These are phyloP conservation scores for Calonectria pteridis DNA, from an alignment of 2,329 filamentous ascomycete species.

Conservation along the genomic window DNA sequence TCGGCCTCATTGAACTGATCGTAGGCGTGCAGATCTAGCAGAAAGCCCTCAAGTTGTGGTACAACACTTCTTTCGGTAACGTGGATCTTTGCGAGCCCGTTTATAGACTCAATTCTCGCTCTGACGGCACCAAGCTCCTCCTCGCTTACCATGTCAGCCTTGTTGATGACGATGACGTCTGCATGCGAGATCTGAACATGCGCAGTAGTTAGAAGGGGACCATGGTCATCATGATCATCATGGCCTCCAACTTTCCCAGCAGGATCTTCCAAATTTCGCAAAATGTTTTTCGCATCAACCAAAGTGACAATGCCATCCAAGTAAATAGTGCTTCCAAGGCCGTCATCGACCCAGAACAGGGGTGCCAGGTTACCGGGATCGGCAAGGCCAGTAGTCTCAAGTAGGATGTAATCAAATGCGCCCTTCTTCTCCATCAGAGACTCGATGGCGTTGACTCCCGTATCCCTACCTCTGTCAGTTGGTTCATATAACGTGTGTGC, in stretches of 20 bases:
- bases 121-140: slow-evolving; percentile 78
- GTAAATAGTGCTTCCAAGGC: slow-evolving; percentile 93
- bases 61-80: slow-evolving; percentile 85
- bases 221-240: slow-evolving; percentile 65
- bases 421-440: slow-evolving; percentile 94
- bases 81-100: slow-evolving; percentile 87
- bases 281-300: slow-evolving; percentile 93
- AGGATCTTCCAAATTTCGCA: slow-evolving; percentile 83
- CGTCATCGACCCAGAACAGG: slow-evolving; percentile 97
- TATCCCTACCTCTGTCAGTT: slow-evolving; percentile 71
- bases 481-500: not conserved
- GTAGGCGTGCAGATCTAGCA: slow-evolving; percentile 94
- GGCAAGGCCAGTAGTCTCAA: slow-evolving; percentile 95
- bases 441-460: slow-evolving; percentile 94
- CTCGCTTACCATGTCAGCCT: slow-evolving; percentile 83
- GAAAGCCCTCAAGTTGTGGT: slow-evolving; percentile 84
- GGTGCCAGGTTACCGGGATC: slow-evolving; percentile 97
- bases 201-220: slow-evolving; percentile 86
- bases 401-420: slow-evolving; percentile 95
- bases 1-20: slow-evolving; percentile 82
- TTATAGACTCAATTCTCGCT: slow-evolving; percentile 84
- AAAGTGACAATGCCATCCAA: slow-evolving; percentile 96
- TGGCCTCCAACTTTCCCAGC: slow-evolving; percentile 65
- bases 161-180: slow-evolving; percentile 95
- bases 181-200: slow-evolving; percentile 98